A percentile compares a stretch with the other conserved stretches of the same genome.
phyloP scores from a whole-genome alignment of 768 basidiomycete genomes.

The Baorangia bicolor region DNA sequence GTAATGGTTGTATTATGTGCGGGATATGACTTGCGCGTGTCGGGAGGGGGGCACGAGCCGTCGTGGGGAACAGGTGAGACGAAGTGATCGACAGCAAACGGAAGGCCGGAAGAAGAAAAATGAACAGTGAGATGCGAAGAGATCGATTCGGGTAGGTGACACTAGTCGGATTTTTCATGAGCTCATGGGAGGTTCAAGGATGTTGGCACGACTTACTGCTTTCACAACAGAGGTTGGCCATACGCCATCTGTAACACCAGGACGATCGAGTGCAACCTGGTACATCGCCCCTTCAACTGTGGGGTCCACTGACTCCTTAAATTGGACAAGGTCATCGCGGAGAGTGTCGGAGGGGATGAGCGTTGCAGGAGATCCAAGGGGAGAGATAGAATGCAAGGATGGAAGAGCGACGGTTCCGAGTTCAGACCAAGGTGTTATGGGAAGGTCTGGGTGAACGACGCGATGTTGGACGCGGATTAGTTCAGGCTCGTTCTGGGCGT shows the following conservation, averaged over 20 bases:
- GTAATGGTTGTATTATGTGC: conserved; percentile 54
- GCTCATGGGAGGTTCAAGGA: conserved; percentile 23
- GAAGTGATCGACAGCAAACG: conserved; percentile 74
- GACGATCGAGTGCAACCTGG: conserved; percentile 64
- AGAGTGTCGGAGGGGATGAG: conserved; percentile 44
- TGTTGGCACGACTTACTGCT: conserved; percentile 56
- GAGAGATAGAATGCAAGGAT: conserved; percentile 34
- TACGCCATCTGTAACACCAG: conserved; percentile 39
- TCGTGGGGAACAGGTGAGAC: conserved; percentile 65
- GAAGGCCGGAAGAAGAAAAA: conserved; percentile 41
- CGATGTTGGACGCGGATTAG: conserved; percentile 28
- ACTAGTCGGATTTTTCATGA: conserved; percentile 43
- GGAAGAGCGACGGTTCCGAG: conserved; percentile 28
- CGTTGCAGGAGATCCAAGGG: conserved; percentile 30
- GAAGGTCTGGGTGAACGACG: conserved; percentile 32
- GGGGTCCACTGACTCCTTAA: conserved; percentile 41
- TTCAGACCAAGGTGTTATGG: conserved; percentile 24
- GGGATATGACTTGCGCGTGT: conserved; percentile 27
- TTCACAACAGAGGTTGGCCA: conserved; percentile 35
- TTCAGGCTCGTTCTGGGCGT: conserved; percentile 12
- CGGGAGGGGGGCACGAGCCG: conserved; percentile 52
- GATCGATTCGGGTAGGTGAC: conserved; percentile 56
- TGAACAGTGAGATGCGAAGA: conserved; percentile 62
- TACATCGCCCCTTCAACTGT: conserved; percentile 51
- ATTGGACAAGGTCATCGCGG: conserved; percentile 45